Percentiles rank a stretch among this genome's conserved stretches.
These are phyloP conservation scores for Neurospora sp. DNA, from an alignment of 495 filamentous ascomycete species.

Conservation along the genomic window DNA sequence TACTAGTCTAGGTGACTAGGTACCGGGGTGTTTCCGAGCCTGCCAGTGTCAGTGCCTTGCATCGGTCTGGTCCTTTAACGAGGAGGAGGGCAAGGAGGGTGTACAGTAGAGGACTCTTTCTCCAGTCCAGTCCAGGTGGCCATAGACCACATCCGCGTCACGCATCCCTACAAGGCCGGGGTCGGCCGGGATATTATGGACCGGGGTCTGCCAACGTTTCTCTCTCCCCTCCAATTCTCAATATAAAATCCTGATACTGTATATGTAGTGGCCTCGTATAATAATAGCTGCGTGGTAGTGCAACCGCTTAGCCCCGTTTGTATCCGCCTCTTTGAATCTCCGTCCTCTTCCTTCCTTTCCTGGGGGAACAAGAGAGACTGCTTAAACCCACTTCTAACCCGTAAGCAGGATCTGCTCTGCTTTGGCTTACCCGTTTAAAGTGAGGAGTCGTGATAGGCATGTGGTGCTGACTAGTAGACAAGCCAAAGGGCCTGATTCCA, in stretches of 20 bases:
- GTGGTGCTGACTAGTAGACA: neutral
- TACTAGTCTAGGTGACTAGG: neutral
- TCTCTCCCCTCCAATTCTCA: neutral
- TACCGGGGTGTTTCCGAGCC: conserved; percentile 3
- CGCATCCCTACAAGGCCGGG: neutral
- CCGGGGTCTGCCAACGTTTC: neutral
- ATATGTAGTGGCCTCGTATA: neutral
- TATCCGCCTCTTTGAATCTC: neutral
- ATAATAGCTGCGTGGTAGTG: neutral
- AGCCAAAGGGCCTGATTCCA: neutral
- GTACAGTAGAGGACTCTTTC: neutral
- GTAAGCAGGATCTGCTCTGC: neutral
- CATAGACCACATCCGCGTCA: neutral
- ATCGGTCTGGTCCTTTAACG: conserved; percentile 1
- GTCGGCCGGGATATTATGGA: neutral
- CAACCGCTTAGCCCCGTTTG: neutral
- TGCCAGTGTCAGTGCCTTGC: conserved; percentile 1
- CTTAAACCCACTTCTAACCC: neutral
- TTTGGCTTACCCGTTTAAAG: neutral
- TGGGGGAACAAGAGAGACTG: neutral
- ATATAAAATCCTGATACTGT: neutral
- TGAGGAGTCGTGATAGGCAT: neutral
- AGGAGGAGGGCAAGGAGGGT: neutral
- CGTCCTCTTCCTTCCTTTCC: neutral
- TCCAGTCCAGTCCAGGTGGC: neutral